A percentile compares a stretch with the other conserved stretches of the same genome.
phyloP scores from a whole-genome alignment of 2,329 filamentous ascomycete species.

The Trichoderma koningiopsis region DNA sequence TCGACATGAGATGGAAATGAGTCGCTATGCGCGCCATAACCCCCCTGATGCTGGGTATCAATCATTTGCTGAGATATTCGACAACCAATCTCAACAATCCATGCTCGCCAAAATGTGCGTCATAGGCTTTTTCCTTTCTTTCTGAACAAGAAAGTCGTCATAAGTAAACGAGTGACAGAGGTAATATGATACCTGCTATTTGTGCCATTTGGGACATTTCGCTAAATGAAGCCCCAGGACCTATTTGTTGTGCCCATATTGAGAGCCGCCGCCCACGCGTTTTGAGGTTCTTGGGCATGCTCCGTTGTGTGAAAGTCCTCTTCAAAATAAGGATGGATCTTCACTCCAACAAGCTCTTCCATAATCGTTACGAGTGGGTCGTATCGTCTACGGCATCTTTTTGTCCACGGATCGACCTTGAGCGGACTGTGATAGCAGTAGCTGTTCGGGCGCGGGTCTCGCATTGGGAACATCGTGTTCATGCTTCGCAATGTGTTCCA shows the following conservation, averaged over 20 bases:
- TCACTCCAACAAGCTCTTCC: slow-evolving; percentile 43
- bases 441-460: slow-evolving; percentile 42
- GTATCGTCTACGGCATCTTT: slow-evolving; percentile 47
- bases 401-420: slow-evolving; percentile 49
- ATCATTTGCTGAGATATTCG: slow-evolving; percentile 14
- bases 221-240: slow-evolving; percentile 40
- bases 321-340: slow-evolving; percentile 46
- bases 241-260: slow-evolving; percentile 33
- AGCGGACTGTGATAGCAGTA: slow-evolving; percentile 49
- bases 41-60: slow-evolving; percentile 20
- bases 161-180: slow-evolving; percentile 17
- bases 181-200: slow-evolving; percentile 3
- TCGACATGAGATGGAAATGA: slow-evolving; percentile 23
- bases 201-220: slow-evolving; percentile 7
- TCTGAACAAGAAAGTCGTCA: slow-evolving; percentile 8
- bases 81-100: slow-evolving; percentile 14
- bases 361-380: slow-evolving; percentile 43
- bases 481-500: slow-evolving; percentile 42
- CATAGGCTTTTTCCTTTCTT: slow-evolving; percentile 5
- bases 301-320: slow-evolving; percentile 47
- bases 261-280: slow-evolving; percentile 44
- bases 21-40: slow-evolving; percentile 17
- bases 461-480: slow-evolving; percentile 41
- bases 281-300: slow-evolving; percentile 42
- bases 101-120: slow-evolving; percentile 15